phyloP scores from a whole-genome alignment of 2,329 filamentous ascomycete genomes.

The Botryosphaeria agaves region DNA sequence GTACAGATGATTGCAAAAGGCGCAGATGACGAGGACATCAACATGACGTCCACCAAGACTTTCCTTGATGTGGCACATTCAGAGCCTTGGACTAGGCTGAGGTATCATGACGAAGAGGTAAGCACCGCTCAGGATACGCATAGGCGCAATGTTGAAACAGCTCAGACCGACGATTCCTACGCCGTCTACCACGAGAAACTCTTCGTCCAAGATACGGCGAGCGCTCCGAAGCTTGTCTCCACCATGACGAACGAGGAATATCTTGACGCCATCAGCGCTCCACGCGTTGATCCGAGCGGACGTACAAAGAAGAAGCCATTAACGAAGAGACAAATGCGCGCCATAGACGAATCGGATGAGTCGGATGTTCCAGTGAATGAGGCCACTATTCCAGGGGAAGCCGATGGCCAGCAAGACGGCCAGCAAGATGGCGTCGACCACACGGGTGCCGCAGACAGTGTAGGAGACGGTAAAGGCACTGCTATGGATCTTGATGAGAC shows the following conservation, averaged over 20 bases:
- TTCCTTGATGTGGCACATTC: conserved; percentile 62
- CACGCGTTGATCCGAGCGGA: conserved; percentile 19
- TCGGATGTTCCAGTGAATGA: too few relatives aligned
- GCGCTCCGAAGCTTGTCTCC: conserved; percentile 32
- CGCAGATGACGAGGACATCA: conserved; percentile 42
- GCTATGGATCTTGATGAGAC: too few relatives aligned
- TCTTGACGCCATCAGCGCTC: conserved; percentile 45
- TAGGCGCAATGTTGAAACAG: background rate
- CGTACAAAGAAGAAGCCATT: conserved; percentile 20
- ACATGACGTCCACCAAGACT: conserved; percentile 55
- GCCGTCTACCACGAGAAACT: conserved; percentile 58
- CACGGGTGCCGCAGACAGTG: background rate
- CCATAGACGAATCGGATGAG: conserved; percentile 16
- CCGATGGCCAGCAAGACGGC: too few relatives aligned
- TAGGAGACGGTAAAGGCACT: too few relatives aligned
- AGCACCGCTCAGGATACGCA: conserved; percentile 1
- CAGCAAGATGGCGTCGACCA: too few relatives aligned
- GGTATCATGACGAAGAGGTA: conserved; percentile 67
- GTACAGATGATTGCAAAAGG: too few relatives aligned
- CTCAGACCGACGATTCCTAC: conserved; percentile 51
- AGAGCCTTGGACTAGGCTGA: conserved; percentile 65
- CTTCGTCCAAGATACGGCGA: conserved; percentile 33
- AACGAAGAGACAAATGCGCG: conserved; percentile 9
- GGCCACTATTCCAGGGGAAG: too few relatives aligned
- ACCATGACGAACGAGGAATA: conserved; percentile 40